Evolutionary conservation across 805 yeast genomes (phyloP).

Genomic region (Saccharomyces paradoxus): DNA sequence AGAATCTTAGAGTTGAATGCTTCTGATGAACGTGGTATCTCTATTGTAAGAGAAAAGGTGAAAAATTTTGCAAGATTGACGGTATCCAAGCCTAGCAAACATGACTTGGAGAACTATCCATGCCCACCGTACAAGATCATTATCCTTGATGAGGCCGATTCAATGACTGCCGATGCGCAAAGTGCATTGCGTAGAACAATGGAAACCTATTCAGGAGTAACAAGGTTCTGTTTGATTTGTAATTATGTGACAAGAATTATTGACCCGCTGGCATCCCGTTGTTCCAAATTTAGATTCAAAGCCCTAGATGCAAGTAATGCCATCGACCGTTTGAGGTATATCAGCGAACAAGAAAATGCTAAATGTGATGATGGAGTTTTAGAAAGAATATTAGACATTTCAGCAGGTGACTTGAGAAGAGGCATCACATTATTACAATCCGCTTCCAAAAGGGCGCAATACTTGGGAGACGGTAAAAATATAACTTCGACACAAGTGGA

Average conservation of each 20-base stretch:
- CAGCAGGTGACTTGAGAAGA: slow-evolving; percentile 86
- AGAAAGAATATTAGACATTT: slow-evolving; percentile 55
- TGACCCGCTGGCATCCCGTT: slow-evolving; percentile 92
- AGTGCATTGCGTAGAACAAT: slow-evolving; percentile 89
- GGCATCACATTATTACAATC: slow-evolving; percentile 88
- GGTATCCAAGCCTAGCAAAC: slow-evolving; percentile 69
- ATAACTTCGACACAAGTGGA: slow-evolving; percentile 43
- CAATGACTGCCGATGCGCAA: slow-evolving; percentile 96
- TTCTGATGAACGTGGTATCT: slow-evolving; percentile 85
- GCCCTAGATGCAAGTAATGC: slow-evolving; percentile 68
- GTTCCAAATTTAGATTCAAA: slow-evolving; percentile 89
- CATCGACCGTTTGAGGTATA: slow-evolving; percentile 52
- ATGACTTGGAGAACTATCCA: slow-evolving; percentile 67
- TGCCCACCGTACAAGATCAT: slow-evolving; percentile 95
- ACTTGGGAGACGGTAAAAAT: slow-evolving; percentile 29
- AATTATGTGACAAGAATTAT: slow-evolving; percentile 94
- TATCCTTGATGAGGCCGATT: slow-evolving; percentile 90
- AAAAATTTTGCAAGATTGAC: slow-evolving; percentile 80
- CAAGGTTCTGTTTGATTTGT: slow-evolving; percentile 91
- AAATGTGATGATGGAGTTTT: slow-evolving; percentile 44
- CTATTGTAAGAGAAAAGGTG: slow-evolving; percentile 77
- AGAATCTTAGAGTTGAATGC: slow-evolving; percentile 82
- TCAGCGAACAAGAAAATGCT: slow-evolving; percentile 43
- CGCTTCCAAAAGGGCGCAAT: slow-evolving; percentile 48
- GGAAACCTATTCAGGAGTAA: slow-evolving; percentile 82